Conservation (phyloP, 306 rosid species). For the Ceratonia siliqua region DNA sequence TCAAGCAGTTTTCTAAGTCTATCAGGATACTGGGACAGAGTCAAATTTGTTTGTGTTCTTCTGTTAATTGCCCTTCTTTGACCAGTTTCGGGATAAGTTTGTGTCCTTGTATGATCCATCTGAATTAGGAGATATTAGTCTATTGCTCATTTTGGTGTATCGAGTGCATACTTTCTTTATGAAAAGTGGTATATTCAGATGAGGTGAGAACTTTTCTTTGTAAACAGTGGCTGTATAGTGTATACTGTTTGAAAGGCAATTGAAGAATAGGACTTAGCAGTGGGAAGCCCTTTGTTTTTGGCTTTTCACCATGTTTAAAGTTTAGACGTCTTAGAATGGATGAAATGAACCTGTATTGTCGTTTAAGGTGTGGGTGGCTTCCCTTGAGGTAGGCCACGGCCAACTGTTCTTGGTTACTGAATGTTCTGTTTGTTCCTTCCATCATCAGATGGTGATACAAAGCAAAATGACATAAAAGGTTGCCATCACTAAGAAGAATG, state of each 20-base stretch:
- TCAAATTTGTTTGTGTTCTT: conserved; percentile 26
- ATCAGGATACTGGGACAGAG: neutral
- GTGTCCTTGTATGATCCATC: neutral
- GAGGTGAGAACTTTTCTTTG: conserved; percentile 19
- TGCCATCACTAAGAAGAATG: conserved; percentile 48
- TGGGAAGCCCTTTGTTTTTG: conserved; percentile 17
- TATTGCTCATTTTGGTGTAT: conserved; percentile 16
- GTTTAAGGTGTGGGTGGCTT: conserved; percentile 37
- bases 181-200: conserved; percentile 25
- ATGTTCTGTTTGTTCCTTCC: conserved; percentile 37
- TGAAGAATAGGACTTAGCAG: neutral
- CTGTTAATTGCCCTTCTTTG: conserved; percentile 10
- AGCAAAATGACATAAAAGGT: conserved; percentile 47
- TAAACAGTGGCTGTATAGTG: conserved; percentile 31
- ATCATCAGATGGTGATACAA: conserved; percentile 25
- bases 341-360: conserved; percentile 29
- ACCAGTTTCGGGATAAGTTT: neutral
- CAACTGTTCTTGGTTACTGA: conserved; percentile 26
- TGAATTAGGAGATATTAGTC: conserved; percentile 2
- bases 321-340: conserved; percentile 37
- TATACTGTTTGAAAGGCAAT: conserved; percentile 34
- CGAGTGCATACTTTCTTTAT: conserved; percentile 6
- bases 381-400: conserved; percentile 32
- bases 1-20: neutral
- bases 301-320: conserved; percentile 29